Conservation (phyloP, 2,329 filamentous ascomycete genomes). For the Aspergillus amoenus region DNA sequence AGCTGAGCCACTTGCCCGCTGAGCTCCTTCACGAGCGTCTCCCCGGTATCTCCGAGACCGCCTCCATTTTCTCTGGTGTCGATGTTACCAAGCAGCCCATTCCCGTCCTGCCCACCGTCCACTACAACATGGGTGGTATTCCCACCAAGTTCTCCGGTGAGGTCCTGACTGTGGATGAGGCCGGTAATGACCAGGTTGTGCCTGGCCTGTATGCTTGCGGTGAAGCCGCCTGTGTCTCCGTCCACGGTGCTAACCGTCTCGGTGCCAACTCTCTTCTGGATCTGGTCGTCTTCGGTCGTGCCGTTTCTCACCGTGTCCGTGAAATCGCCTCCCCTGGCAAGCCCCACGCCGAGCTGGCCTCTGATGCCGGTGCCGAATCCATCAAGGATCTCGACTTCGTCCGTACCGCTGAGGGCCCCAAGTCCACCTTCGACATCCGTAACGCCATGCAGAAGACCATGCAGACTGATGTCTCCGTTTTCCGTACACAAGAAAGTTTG, state of each 20-base stretch:
- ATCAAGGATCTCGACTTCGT: conserved; percentile 84
- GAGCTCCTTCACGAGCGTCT: conserved; percentile 94
- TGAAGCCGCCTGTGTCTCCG: conserved; percentile 95
- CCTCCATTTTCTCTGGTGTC: conserved; percentile 94
- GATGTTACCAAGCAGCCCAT: conserved; percentile 97
- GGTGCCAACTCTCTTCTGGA: conserved; percentile 98
- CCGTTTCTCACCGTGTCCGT: conserved; percentile 93
- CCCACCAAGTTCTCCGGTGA: conserved; percentile 97
- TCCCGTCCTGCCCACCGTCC: conserved; percentile 90
- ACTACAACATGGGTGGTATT: conserved; percentile 99
- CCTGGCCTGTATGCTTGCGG: conserved; percentile 94
- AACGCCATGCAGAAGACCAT: conserved; percentile 96
- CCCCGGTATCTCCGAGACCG: conserved; percentile 97
- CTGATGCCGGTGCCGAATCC: conserved; percentile 84
- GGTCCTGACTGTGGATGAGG: conserved; percentile 82
- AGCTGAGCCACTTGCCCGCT: conserved; percentile 90
- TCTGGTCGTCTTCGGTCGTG: conserved; percentile 95
- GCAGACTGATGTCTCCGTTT: conserved; percentile 96
- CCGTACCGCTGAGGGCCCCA: conserved; percentile 79
- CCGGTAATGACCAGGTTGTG: conserved; percentile 88
- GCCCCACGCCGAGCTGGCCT: conserved; percentile 73
- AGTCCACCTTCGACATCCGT: conserved; percentile 84
- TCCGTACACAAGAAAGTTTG: conserved; percentile 90
- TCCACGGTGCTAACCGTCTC: conserved; percentile 96
- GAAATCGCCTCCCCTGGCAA: conserved; percentile 86